These are phyloP conservation scores for Starmerella sp. DNA, from an alignment of 805 yeast species.

Conservation along the genomic window DNA sequence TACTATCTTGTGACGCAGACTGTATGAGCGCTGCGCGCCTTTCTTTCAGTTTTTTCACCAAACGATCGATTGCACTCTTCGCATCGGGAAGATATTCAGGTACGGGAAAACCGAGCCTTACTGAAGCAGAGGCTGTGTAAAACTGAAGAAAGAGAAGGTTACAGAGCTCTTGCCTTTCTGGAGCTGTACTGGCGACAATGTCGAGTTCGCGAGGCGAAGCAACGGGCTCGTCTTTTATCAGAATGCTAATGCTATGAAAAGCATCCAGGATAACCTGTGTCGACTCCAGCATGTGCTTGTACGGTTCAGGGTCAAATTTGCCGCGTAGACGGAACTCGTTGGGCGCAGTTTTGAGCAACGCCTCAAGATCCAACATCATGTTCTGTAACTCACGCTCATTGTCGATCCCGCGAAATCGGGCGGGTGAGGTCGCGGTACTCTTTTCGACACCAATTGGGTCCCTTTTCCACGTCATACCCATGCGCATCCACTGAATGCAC, in stretches of 20 bases:
- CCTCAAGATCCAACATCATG: conserved; percentile 49
- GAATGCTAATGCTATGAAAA: conserved; percentile 58
- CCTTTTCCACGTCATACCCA: conserved; percentile 72
- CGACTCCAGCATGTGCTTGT: conserved; percentile 39
- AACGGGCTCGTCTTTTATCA: conserved; percentile 51
- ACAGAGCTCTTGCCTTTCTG: conserved; percentile 57
- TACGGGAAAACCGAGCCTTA: conserved; percentile 63
- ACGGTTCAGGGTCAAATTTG: conserved; percentile 46
- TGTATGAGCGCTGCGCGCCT: conserved; percentile 28
- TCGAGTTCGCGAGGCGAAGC: conserved; percentile 43
- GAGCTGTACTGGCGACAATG: conserved; percentile 39
- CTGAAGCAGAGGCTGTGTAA: conserved; percentile 53
- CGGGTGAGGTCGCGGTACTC: background rate
- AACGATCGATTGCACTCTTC: conserved; percentile 58
- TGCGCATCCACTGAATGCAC: conserved; percentile 60
- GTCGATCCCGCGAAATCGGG: conserved; percentile 23
- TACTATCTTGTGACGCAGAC: conserved; percentile 23
- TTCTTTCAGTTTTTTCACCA: conserved; percentile 53
- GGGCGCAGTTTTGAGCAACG: conserved; percentile 57
- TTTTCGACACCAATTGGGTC: conserved; percentile 44
- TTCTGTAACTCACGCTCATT: conserved; percentile 37
- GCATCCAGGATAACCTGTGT: conserved; percentile 64
- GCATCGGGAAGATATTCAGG: conserved; percentile 71
- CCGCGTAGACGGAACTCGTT: conserved; percentile 68
- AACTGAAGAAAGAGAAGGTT: conserved; percentile 63